phyloP scores from a whole-genome alignment of 1,139 yeast genomes.

The Saccharomycopsis crataegensis region DNA sequence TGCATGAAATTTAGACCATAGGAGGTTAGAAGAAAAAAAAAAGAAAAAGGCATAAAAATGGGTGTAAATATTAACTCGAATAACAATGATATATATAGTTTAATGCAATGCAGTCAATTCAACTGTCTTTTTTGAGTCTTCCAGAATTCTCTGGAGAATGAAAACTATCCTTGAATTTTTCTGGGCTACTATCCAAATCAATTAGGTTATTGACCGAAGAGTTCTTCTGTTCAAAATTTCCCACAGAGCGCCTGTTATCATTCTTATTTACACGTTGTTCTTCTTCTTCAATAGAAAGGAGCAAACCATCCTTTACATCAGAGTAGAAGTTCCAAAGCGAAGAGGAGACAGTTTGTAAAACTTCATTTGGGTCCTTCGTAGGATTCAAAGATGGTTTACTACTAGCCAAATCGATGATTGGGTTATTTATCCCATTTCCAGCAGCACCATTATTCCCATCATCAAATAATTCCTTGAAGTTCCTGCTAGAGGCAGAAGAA shows the following conservation, averaged over 20 bases:
- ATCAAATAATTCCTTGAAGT: constrained; percentile 12
- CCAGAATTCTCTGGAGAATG: too few relatives aligned
- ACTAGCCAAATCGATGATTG: constrained; percentile 13
- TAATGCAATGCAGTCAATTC: too few relatives aligned
- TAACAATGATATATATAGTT: neutral
- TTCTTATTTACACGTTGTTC: neutral
- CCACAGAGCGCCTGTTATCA: constrained; percentile 1
- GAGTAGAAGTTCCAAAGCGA: constrained; percentile 34
- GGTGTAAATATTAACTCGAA: neutral
- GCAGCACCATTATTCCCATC: neutral
- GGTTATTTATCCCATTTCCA: constrained; percentile 10
- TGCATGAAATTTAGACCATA: too few relatives aligned
- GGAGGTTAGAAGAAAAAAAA: neutral
- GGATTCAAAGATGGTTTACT: neutral
- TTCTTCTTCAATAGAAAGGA: constrained; percentile 29
- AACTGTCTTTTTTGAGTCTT: too few relatives aligned
- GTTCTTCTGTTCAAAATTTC: neutral
- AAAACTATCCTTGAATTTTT: neutral
- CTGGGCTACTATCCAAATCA: constrained; percentile 17
- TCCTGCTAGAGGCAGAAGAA: neutral
- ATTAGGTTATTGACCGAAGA: constrained; percentile 12
- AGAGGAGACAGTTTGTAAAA: constrained; percentile 25
- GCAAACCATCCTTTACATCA: constrained; percentile 32
- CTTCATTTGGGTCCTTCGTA: constrained; percentile 10
- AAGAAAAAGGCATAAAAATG: neutral